Conservation (phyloP, 352 stramenopile species). For the Plasmopara muralis region DNA sequence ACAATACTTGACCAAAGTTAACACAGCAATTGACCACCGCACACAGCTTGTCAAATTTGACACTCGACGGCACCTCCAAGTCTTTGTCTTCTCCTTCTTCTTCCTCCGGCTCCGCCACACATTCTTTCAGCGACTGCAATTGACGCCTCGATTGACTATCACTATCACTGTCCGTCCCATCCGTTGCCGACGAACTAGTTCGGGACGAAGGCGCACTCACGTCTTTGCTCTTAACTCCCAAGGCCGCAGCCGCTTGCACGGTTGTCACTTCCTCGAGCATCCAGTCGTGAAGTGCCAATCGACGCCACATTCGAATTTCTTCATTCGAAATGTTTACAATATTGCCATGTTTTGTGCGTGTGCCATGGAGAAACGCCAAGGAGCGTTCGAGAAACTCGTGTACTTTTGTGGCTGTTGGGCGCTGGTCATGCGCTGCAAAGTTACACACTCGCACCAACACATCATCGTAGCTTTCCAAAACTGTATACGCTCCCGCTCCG, state of each 20-base stretch:
- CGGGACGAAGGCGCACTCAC: slow-evolving; percentile 27
- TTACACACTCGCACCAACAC: slow-evolving; percentile 63
- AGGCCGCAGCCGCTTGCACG: slow-evolving; percentile 11
- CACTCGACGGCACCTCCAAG: slow-evolving; percentile 29
- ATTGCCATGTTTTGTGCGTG: slow-evolving; percentile 57
- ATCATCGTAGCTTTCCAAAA: slow-evolving; percentile 72
- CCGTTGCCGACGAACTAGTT: slow-evolving; percentile 47
- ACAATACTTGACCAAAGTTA: slow-evolving; percentile 49
- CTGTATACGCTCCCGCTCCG: slow-evolving; percentile 32
- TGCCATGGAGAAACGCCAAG: slow-evolving; percentile 61
- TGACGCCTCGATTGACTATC: slow-evolving; percentile 25
- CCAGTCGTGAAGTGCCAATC: slow-evolving; percentile 64
- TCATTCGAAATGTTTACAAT: slow-evolving; percentile 75
- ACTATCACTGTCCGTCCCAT: slow-evolving; percentile 51
- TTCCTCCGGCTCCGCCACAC: slow-evolving; percentile 26
- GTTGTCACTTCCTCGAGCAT: slow-evolving; percentile 44
- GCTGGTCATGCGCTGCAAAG: slow-evolving; percentile 61
- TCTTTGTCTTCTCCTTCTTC: slow-evolving; percentile 34
- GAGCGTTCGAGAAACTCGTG: slow-evolving; percentile 74
- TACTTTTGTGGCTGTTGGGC: slow-evolving; percentile 61
- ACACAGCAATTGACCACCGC: slow-evolving; percentile 58
- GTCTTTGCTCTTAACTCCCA: slow-evolving; percentile 37
- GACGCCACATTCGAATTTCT: slow-evolving; percentile 77
- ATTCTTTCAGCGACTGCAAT: slow-evolving; percentile 22
- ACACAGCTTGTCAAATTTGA: slow-evolving; percentile 41